Evolutionary conservation across 345 rosid genomes (phyloP).

Genomic region (Fremontodendron californicum): DNA sequence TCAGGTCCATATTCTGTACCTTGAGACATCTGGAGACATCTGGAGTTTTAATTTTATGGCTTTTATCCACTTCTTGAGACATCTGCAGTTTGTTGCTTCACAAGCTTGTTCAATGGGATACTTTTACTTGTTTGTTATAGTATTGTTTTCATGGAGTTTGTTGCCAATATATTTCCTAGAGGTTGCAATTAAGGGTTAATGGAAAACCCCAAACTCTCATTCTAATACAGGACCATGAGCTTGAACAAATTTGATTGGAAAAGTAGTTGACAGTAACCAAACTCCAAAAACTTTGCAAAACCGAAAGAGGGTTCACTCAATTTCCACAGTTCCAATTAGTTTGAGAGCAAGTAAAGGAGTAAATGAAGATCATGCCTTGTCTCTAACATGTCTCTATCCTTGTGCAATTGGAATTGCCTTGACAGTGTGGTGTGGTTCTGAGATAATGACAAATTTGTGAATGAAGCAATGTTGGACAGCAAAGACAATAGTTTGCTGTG

Average conservation of each 20-base stretch:
- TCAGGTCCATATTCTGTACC: no score
- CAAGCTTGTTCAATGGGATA: conserved; percentile 36
- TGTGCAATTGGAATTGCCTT: neutral
- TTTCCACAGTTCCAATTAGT: no score
- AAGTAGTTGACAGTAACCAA: neutral
- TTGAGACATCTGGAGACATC: no score
- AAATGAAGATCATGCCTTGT: neutral
- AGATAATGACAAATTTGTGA: neutral
- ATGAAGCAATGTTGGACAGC: neutral
- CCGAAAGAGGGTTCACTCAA: neutral
- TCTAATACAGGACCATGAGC: neutral
- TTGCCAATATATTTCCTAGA: neutral
- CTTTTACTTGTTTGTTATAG: conserved; percentile 28
- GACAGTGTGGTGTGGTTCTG: neutral
- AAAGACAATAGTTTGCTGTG: neutral
- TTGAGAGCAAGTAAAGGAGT: neutral
- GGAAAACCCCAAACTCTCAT: neutral
- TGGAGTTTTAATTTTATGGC: conserved; percentile 25
- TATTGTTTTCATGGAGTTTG: conserved; percentile 40
- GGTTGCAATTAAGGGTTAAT: neutral
- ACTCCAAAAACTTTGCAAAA: neutral
- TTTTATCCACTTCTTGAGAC: conserved; percentile 15
- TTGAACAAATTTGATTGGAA: neutral
- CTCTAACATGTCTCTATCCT: neutral
- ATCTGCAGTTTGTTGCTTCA: conserved; percentile 19